Conservation (phyloP, 106 monocot species). For the Iris macrosiphon region DNA sequence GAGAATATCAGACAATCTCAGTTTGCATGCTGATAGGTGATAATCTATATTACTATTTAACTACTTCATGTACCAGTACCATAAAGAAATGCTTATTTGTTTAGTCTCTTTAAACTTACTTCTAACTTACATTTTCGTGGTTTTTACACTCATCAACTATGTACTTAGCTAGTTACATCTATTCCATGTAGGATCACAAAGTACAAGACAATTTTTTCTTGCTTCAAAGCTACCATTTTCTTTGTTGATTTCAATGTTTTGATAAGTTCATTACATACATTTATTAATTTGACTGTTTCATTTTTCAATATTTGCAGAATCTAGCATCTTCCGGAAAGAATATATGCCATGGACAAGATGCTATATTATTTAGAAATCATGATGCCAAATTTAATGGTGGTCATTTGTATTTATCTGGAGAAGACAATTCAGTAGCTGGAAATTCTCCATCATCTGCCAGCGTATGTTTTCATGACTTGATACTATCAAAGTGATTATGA, state of each 20-base stretch:
- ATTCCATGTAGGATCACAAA: too few relatives aligned
- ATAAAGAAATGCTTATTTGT: too few relatives aligned
- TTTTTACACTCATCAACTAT: too few relatives aligned
- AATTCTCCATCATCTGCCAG: slow-evolving; percentile 14
- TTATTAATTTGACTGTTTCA: background rate
- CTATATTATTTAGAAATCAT: slow-evolving; percentile 12
- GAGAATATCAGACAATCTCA: too few relatives aligned
- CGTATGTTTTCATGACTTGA: slow-evolving; percentile 23
- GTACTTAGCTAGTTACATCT: too few relatives aligned
- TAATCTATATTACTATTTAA: too few relatives aligned
- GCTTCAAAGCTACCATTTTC: background rate
- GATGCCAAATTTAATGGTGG: slow-evolving; percentile 27
- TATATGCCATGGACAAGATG: slow-evolving; percentile 1
- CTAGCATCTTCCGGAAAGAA: slow-evolving; percentile 8
- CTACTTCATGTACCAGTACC: too few relatives aligned
- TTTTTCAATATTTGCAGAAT: slow-evolving; percentile 3
- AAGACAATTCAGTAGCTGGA: slow-evolving; percentile 23
- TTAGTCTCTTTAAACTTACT: too few relatives aligned
- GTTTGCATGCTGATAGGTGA: too few relatives aligned
- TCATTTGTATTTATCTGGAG: slow-evolving; percentile 44
- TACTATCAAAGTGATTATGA: background rate
- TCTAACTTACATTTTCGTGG: too few relatives aligned
- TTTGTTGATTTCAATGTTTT: background rate
- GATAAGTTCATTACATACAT: background rate
- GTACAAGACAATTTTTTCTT: background rate